These are phyloP conservation scores for Fusarium cyanostomum DNA, from an alignment of 2,329 filamentous ascomycete genomes.

Conservation along the genomic window DNA sequence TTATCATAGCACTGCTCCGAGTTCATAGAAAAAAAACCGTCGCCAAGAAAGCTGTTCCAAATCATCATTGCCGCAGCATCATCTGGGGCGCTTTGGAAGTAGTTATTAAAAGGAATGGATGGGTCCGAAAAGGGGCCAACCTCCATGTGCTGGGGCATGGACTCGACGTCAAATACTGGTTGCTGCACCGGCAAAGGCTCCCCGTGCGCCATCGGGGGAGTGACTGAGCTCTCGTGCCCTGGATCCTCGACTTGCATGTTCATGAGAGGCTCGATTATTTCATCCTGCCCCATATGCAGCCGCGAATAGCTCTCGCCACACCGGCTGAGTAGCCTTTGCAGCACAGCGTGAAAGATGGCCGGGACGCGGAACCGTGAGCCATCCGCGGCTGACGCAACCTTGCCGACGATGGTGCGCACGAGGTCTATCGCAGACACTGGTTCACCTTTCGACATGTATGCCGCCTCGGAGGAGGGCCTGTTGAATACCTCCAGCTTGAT, in stretches of 20 bases:
- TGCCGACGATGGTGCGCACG: not conserved
- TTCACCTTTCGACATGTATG: not conserved
- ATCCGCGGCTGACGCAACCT: not conserved
- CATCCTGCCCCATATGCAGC: not conserved
- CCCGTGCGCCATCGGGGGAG: not conserved
- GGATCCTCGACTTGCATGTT: conserved; percentile 1
- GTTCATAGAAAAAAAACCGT: not conserved
- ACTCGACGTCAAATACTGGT: not conserved
- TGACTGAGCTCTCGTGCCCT: not conserved
- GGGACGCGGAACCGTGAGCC: not conserved
- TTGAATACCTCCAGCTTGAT: conserved; percentile 13
- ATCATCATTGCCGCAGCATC: conserved; percentile 1
- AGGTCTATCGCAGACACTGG: not conserved
- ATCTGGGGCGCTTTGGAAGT: not conserved
- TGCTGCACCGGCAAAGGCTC: not conserved
- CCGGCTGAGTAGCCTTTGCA: conserved; percentile 4
- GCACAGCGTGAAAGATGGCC: not conserved
- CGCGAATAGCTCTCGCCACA: conserved; percentile 1
- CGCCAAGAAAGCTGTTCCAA: conserved; percentile 9
- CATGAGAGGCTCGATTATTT: conserved; percentile 13
- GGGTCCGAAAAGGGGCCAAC: not conserved
- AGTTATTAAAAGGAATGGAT: not conserved
- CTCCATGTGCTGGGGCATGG: not conserved
- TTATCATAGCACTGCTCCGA: not conserved
- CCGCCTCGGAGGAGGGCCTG: not conserved